Conservation (phyloP, 2,329 filamentous ascomycete species). For the Fusarium siculi region DNA sequence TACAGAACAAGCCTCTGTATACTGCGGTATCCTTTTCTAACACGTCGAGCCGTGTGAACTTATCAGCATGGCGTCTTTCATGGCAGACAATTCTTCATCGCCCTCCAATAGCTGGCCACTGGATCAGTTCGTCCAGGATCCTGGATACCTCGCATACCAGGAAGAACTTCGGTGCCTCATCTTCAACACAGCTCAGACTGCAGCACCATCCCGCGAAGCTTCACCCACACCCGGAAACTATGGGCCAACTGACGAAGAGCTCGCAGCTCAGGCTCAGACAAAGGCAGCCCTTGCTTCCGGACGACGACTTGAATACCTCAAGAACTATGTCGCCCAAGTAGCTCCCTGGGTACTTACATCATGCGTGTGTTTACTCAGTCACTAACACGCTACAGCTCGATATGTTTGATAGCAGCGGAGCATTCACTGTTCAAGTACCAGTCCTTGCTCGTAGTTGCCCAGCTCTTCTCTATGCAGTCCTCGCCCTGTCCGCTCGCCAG, state of each 20-base stretch:
- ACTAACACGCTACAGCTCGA: conserved; percentile 56
- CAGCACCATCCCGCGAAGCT: conserved; percentile 53
- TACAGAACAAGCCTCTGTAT: background rate
- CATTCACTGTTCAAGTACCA: conserved; percentile 64
- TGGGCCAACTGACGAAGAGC: conserved; percentile 31
- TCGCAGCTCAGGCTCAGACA: conserved; percentile 37
- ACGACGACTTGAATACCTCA: conserved; percentile 53
- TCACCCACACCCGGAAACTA: conserved; percentile 47
- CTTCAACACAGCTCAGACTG: conserved; percentile 58
- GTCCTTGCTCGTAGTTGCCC: conserved; percentile 59
- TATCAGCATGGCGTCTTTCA: conserved; percentile 19
- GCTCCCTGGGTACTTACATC: conserved; percentile 58
- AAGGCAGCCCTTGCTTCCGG: conserved; percentile 46
- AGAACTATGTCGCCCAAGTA: conserved; percentile 64
- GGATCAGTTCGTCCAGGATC: conserved; percentile 52
- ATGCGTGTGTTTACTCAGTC: background rate
- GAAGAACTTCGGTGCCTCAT: conserved; percentile 59
- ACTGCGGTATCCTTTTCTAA: background rate
- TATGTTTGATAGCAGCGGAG: conserved; percentile 65
- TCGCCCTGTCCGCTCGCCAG: conserved; percentile 65
- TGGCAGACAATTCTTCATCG: conserved; percentile 40
- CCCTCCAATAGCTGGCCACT: conserved; percentile 47
- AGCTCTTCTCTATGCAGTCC: conserved; percentile 60
- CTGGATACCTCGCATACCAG: conserved; percentile 57
- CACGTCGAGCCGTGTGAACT: background rate